Evolutionary conservation across 148 eudicot genomes (phyloP).

Genomic region (Selenicereus undatus): DNA sequence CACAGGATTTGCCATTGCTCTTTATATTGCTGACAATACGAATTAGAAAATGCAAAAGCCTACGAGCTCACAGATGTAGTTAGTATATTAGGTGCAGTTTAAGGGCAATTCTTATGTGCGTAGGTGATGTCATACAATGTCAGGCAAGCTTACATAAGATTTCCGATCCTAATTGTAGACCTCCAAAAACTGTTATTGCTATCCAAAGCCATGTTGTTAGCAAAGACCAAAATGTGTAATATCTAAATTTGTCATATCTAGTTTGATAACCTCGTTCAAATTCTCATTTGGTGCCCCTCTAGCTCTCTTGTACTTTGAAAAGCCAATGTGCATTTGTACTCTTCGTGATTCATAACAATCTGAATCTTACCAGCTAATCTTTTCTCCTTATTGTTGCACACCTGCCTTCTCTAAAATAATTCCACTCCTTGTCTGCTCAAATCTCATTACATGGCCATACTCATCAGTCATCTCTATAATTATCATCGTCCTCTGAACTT

Average conservation of each 20-base stretch:
- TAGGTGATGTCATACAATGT: too few relatives aligned
- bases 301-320: neutral
- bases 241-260: neutral
- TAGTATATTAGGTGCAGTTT: neutral
- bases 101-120: neutral
- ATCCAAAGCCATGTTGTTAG: neutral
- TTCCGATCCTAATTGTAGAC: neutral
- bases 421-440: neutral
- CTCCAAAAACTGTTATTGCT: neutral
- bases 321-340: neutral
- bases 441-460: neutral
- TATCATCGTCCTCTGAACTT: neutral
- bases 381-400: too few relatives aligned
- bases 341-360: too few relatives aligned
- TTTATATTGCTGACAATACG: neutral
- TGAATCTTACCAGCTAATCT: too few relatives aligned
- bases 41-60: neutral
- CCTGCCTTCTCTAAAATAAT: too few relatives aligned
- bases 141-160: neutral
- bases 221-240: neutral
- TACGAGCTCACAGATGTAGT: neutral
- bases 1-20: neutral
- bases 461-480: neutral
- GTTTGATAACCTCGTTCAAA: neutral
- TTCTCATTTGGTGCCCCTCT: neutral